Percentiles rank a stretch among this genome's conserved stretches.
Evolutionary conservation across 495 filamentous ascomycete genomes (phyloP).

Genomic region (Hypoxylon lienhwacheense): DNA sequence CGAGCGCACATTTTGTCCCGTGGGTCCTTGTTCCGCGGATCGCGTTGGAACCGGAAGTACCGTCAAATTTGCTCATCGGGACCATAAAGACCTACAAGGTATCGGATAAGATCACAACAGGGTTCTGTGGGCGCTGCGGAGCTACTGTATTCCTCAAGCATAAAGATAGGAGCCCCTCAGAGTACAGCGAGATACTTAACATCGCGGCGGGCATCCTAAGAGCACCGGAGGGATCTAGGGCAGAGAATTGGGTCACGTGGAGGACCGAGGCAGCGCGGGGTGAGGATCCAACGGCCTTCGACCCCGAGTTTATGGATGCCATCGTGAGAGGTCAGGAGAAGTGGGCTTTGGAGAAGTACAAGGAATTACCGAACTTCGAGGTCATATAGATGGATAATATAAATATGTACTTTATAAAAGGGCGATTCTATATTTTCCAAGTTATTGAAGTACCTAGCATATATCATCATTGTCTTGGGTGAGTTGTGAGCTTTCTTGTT

Average conservation of each 20-base stretch:
- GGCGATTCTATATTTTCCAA: too few relatives aligned
- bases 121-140: constrained; percentile 66
- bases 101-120: constrained; percentile 53
- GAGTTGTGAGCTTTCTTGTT: too few relatives aligned
- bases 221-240: constrained; percentile 53
- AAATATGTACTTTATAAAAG: constrained; percentile 2
- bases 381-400: constrained; percentile 1
- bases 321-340: constrained; percentile 30
- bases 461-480: too few relatives aligned
- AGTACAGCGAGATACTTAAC: constrained; percentile 46
- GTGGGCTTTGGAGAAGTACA: constrained; percentile 29
- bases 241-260: constrained; percentile 48
- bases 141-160: constrained; percentile 57
- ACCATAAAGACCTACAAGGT: constrained; percentile 59
- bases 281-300: constrained; percentile 26
- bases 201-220: constrained; percentile 57
- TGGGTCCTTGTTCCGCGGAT: constrained; percentile 66
- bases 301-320: constrained; percentile 30
- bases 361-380: constrained; percentile 10
- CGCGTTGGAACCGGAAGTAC: constrained; percentile 46
- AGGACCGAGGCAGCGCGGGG: constrained; percentile 26
- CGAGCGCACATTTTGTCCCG: constrained; percentile 61
- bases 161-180: constrained; percentile 11
- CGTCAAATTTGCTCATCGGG: constrained; percentile 47
- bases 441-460: too few relatives aligned